A percentile compares a stretch with the other conserved stretches of the same genome.
Conservation (phyloP, 2,329 filamentous ascomycete species). For the Ophiostoma tasmaniense region DNA sequence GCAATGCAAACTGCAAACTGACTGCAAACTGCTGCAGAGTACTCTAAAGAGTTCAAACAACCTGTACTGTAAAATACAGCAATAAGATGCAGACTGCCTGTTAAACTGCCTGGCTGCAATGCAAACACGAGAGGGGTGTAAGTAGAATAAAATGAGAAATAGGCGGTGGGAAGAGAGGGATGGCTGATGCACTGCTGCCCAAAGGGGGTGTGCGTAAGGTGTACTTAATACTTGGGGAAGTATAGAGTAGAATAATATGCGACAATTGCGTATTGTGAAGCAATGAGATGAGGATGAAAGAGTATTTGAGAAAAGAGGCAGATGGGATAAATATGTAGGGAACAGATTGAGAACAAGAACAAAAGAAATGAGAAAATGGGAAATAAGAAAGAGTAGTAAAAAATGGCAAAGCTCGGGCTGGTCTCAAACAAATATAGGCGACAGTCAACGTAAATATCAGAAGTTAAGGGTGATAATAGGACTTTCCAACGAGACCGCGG, state of each 20-base stretch:
- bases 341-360: not conserved
- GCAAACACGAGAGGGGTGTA: not conserved
- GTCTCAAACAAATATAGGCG: not conserved
- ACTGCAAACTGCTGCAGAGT: no score
- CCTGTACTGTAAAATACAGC: not conserved
- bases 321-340: not conserved
- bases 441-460: not conserved
- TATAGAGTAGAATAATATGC: not conserved
- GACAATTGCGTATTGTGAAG: not conserved
- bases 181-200: slow-evolving; percentile 2
- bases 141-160: not conserved
- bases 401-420: not conserved
- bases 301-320: not conserved
- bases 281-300: not conserved
- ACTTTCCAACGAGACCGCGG: not conserved
- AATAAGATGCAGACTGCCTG: not conserved
- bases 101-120: not conserved
- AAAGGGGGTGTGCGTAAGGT: slow-evolving; percentile 2
- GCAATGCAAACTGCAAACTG: no score
- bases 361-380: not conserved
- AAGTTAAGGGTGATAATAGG: not conserved
- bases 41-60: not conserved
- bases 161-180: not conserved
- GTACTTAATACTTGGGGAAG: not conserved
- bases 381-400: not conserved